Conservation (phyloP, 305 asterid species). For the Plantago rigida region DNA sequence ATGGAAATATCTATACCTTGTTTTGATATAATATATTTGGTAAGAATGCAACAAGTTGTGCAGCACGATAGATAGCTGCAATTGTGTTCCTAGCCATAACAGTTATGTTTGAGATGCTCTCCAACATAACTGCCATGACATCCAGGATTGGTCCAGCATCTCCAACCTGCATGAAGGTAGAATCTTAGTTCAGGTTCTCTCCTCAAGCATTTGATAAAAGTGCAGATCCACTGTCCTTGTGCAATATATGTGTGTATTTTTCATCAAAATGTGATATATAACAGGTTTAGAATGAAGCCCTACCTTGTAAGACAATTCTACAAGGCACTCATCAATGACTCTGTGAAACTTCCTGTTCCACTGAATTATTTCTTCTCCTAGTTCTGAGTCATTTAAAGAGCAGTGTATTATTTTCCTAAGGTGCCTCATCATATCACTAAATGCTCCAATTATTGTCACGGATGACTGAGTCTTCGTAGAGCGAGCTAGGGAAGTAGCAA, state of each 20-base stretch:
- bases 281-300: slow-evolving; percentile 22
- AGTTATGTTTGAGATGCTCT: slow-evolving; percentile 65
- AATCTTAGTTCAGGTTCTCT: slow-evolving; percentile 1
- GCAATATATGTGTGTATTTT: not conserved
- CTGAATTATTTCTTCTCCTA: slow-evolving; percentile 51
- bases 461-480: slow-evolving; percentile 57
- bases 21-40: slow-evolving; percentile 65
- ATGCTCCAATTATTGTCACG: slow-evolving; percentile 54
- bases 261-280: slow-evolving; percentile 9
- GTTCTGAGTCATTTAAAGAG: slow-evolving; percentile 51
- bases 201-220: not conserved
- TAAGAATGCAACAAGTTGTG: slow-evolving; percentile 70
- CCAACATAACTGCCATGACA: slow-evolving; percentile 92
- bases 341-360: slow-evolving; percentile 52
- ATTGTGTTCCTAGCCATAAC: slow-evolving; percentile 78
- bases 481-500: slow-evolving; percentile 52
- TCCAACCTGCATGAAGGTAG: slow-evolving; percentile 56
- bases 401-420: slow-evolving; percentile 60
- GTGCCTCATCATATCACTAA: slow-evolving; percentile 78
- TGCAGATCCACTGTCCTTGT: not conserved
- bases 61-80: slow-evolving; percentile 70
- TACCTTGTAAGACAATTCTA: slow-evolving; percentile 62
- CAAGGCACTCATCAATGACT: slow-evolving; percentile 66
- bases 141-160: slow-evolving; percentile 94
- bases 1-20: slow-evolving; percentile 49